phyloP scores from a whole-genome alignment of 2,329 filamentous ascomycete genomes.

The Didymellaceae sp. region DNA sequence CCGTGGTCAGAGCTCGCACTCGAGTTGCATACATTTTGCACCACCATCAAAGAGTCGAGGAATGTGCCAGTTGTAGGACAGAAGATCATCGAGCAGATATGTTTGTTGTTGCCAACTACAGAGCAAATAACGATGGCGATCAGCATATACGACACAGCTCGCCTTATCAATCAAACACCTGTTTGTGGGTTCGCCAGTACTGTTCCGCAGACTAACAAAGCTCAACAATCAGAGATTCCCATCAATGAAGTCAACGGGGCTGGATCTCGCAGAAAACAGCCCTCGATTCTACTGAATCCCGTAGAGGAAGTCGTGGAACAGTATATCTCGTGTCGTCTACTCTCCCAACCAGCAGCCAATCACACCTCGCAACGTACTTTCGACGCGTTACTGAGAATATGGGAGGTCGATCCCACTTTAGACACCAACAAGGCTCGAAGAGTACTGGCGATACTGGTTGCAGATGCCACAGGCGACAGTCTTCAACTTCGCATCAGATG shows the following conservation, averaged over 20 bases:
- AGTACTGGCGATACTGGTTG: slow-evolving; percentile 26
- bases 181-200: neutral
- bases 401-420: slow-evolving; percentile 19
- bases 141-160: slow-evolving; percentile 24
- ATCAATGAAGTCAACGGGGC: neutral
- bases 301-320: slow-evolving; percentile 27
- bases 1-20: slow-evolving; percentile 28
- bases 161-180: neutral
- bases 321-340: slow-evolving; percentile 25
- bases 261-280: neutral
- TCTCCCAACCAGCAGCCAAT: slow-evolving; percentile 15
- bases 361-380: slow-evolving; percentile 21
- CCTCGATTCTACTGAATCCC: neutral
- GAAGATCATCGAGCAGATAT: slow-evolving; percentile 4
- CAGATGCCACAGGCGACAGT: slow-evolving; percentile 11
- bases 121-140: slow-evolving; percentile 19
- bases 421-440: slow-evolving; percentile 17
- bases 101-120: slow-evolving; percentile 20
- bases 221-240: too few relatives aligned
- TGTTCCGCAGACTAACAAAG: too few relatives aligned
- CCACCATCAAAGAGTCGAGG: slow-evolving; percentile 21
- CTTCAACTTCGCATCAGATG: slow-evolving; percentile 22
- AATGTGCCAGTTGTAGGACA: slow-evolving; percentile 8
- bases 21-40: slow-evolving; percentile 33
- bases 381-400: slow-evolving; percentile 26